Evolutionary conservation across 2,329 filamentous ascomycete genomes (phyloP), one percentile per base, ranked within the genome.

Genomic region (Fusarium goolgardi): DNA sequence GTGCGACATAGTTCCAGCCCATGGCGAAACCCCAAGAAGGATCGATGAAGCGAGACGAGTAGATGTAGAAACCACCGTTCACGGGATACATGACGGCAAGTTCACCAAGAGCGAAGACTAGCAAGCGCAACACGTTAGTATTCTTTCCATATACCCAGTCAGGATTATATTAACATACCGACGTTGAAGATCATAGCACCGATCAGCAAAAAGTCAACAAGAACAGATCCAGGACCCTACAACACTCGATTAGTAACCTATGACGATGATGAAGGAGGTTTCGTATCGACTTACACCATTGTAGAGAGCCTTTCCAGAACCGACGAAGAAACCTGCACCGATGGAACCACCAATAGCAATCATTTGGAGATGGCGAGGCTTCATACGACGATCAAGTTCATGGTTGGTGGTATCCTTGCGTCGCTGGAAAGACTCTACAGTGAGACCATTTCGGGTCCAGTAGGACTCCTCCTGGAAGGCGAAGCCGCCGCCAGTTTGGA

Each of bases 171-270:
- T 20, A n/a, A 71, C 71, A 45, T 70, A 73, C 71, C 71, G 53
- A 86, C 85, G 77, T 86, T 85, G 76, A 88, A 85, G 76, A 89
- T 84, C 85, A 88, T 88, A 75, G 85, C 71, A 77, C 86, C 86
- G 59, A 87, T 83, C 65, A 88, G 84, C 40, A 81, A 64, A 75
- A 88, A 88, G 71, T 83, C 82, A 47, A 85, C 76, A 27, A 84
- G 70, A 29, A 84, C 65, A 43, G 80, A 80, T 21, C 75, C 82
- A 40, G 83, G 82, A 23, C 82, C 71, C 71, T 73, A 10, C 23
- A 11, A 20, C n/a, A 34, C 13, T 11, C 4, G 2, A 15, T 73
- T 50, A 73, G 58, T 29, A 21, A 59, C 25, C 13, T 12, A 12
- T 12, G 21, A 2, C 15, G 1, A 25, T 9, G 2, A 20, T 12